phyloP scores from a whole-genome alignment of 2,329 filamentous ascomycete species.

The Epichloe glyceriae region DNA sequence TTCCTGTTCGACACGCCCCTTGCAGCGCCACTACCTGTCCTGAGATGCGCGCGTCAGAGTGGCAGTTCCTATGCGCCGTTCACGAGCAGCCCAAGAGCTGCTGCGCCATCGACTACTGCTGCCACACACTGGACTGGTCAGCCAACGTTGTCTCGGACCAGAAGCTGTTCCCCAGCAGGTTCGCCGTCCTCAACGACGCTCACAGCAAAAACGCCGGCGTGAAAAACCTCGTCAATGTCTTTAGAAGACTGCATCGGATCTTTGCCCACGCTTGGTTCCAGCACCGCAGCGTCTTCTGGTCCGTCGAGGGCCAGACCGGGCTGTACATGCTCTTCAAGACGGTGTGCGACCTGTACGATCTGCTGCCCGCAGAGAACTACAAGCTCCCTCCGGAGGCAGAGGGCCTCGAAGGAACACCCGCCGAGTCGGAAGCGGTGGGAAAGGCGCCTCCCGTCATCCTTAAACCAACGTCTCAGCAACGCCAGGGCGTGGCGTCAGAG shows the following conservation, averaged over 20 bases:
- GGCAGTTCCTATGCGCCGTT: slow-evolving; percentile 97
- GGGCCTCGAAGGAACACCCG: slow-evolving; percentile 48
- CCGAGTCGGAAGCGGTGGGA: slow-evolving; percentile 29
- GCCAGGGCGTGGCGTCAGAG: slow-evolving; percentile 20
- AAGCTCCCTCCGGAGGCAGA: slow-evolving; percentile 90
- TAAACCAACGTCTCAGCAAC: slow-evolving; percentile 20
- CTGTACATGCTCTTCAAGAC: slow-evolving; percentile 96
- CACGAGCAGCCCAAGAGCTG: slow-evolving; percentile 94
- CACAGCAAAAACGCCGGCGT: slow-evolving; percentile 52
- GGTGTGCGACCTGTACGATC: slow-evolving; percentile 80
- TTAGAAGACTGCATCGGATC: slow-evolving; percentile 85
- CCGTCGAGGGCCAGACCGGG: slow-evolving; percentile 79
- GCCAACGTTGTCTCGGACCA: slow-evolving; percentile 87
- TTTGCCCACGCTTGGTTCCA: slow-evolving; percentile 99
- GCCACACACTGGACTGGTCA: slow-evolving; percentile 96
- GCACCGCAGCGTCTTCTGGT: slow-evolving; percentile 90
- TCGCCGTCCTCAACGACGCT: slow-evolving; percentile 43
- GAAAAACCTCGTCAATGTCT: slow-evolving; percentile 88
- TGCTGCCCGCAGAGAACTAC: slow-evolving; percentile 89
- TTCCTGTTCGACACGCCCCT: slow-evolving; percentile 85
- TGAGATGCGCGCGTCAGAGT: slow-evolving; percentile 97
- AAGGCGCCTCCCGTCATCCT: slow-evolving; percentile 23
- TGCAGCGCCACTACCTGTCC: slow-evolving; percentile 85
- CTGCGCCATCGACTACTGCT: slow-evolving; percentile 98
- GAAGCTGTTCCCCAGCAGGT: slow-evolving; percentile 86